These are phyloP conservation scores for Exophiala viscosa DNA, from an alignment of 2,329 filamentous ascomycete species.

Conservation along the genomic window DNA sequence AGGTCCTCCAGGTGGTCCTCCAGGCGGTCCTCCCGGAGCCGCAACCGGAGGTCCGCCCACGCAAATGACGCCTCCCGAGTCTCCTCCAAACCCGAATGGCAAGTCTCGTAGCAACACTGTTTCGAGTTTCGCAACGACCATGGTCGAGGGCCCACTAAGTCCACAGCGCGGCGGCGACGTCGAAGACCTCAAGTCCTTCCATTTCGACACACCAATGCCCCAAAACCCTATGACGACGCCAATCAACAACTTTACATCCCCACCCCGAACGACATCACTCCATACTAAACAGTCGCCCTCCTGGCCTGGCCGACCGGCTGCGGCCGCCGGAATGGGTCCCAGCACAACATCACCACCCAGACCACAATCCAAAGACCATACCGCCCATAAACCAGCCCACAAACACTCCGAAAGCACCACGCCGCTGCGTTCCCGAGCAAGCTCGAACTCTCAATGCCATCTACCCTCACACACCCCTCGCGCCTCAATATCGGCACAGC, in stretches of 20 bases:
- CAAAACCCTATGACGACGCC: background rate
- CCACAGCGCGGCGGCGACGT: constrained; percentile 6
- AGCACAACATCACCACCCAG: background rate
- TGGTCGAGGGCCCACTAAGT: constrained; percentile 10
- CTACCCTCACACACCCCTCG: constrained; percentile 3
- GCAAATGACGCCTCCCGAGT: constrained; percentile 6
- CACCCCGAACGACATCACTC: background rate
- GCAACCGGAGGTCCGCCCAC: background rate
- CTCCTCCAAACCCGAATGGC: background rate
- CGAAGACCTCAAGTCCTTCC: constrained; percentile 13
- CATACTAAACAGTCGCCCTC: background rate
- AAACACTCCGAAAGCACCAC: constrained; percentile 1
- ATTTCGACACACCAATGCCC: constrained; percentile 10
- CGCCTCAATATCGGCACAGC: background rate
- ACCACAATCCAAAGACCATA: background rate
- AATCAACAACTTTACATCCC: no score
- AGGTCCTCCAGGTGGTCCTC: constrained; percentile 9
- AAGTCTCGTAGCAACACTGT: constrained; percentile 6
- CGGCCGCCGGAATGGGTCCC: background rate
- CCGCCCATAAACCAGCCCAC: background rate
- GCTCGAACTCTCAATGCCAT: constrained; percentile 11
- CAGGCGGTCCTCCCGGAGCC: background rate
- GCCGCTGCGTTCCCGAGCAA: constrained; percentile 3
- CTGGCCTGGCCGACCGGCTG: background rate
- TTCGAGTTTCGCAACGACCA: constrained; percentile 16